phyloP scores from a whole-genome alignment of 805 yeast species.

The Soucietia sequanensis region DNA sequence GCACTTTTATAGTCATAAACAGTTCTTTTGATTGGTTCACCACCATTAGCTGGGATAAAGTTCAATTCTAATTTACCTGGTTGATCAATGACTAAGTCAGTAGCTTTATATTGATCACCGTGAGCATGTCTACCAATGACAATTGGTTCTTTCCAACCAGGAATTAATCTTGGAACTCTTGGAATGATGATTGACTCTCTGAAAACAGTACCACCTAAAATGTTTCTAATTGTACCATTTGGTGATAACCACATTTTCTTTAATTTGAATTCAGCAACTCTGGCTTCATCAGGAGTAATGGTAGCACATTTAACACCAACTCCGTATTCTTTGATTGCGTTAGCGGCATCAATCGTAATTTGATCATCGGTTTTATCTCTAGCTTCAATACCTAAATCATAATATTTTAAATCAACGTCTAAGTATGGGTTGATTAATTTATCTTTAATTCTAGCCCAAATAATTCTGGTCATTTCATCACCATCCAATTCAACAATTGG shows the following conservation, averaged over 20 bases:
- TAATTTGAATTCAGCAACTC: conserved; percentile 71
- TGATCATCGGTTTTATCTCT: conserved; percentile 73
- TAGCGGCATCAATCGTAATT: conserved; percentile 75
- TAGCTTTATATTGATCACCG: conserved; percentile 83
- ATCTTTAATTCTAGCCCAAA: conserved; percentile 73
- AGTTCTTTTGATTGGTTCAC: conserved; percentile 43
- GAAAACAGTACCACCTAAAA: conserved; percentile 79
- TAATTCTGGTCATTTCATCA: conserved; percentile 84
- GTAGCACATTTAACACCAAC: conserved; percentile 87
- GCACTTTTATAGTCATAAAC: conserved; percentile 64
- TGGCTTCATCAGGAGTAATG: conserved; percentile 78
- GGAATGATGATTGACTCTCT: conserved; percentile 82
- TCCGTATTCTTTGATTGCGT: conserved; percentile 70
- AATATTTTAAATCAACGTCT: conserved; percentile 72
- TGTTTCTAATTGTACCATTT: conserved; percentile 80
- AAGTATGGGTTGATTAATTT: conserved; percentile 66
- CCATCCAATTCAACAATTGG: conserved; percentile 83
- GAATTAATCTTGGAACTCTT: conserved; percentile 72
- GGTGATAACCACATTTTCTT: conserved; percentile 87
- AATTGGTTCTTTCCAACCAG: conserved; percentile 80
- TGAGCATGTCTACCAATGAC: conserved; percentile 85
- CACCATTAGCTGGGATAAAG: conserved; percentile 62
- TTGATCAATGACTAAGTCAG: conserved; percentile 65
- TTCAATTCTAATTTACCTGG: conserved; percentile 67
- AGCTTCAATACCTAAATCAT: conserved; percentile 66